Evolutionary conservation across 2,329 filamentous ascomycete species (phyloP).

Genomic region (Myriosclerotinia duriaeana): DNA sequence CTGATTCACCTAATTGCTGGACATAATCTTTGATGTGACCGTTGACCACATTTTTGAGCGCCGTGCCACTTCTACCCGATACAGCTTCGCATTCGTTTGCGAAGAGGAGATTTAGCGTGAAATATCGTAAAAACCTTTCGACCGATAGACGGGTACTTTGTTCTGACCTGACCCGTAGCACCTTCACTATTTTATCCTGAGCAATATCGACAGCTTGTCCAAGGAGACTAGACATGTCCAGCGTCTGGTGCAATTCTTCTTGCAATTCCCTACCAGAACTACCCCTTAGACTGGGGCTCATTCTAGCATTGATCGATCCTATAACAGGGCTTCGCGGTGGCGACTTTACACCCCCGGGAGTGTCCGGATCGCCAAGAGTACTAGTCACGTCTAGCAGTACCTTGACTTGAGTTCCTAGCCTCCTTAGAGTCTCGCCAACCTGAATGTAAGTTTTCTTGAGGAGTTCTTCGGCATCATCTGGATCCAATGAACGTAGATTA

Average conservation of each 20-base stretch:
- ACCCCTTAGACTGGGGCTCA: slow-evolving; percentile 26
- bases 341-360: slow-evolving; percentile 34
- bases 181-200: slow-evolving; percentile 72
- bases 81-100: slow-evolving; percentile 85
- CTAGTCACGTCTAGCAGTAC: slow-evolving; percentile 93
- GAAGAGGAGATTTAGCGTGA: slow-evolving; percentile 78
- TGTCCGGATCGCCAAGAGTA: slow-evolving; percentile 44
- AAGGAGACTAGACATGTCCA: slow-evolving; percentile 75
- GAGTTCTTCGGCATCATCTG: slow-evolving; percentile 80
- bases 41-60: slow-evolving; percentile 77
- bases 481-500: slow-evolving; percentile 80
- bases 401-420: slow-evolving; percentile 88
- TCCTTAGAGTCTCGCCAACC: slow-evolving; percentile 80
- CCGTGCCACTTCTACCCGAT: slow-evolving; percentile 72
- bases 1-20: slow-evolving; percentile 65
- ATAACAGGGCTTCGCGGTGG: slow-evolving; percentile 40
- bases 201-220: slow-evolving; percentile 79
- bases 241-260: slow-evolving; percentile 71
- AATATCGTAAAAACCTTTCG: slow-evolving; percentile 74
- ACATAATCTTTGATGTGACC: slow-evolving; percentile 80
- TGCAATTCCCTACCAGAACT: slow-evolving; percentile 49
- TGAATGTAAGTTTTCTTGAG: slow-evolving; percentile 81
- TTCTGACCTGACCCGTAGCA: slow-evolving; percentile 74
- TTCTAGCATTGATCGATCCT: slow-evolving; percentile 34
- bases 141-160: slow-evolving; percentile 68